A percentile compares a stretch with the other conserved stretches of the same genome.
phyloP scores from a whole-genome alignment of 192 early-diverging fungal genomes.

The Kickxella alabastrina region DNA sequence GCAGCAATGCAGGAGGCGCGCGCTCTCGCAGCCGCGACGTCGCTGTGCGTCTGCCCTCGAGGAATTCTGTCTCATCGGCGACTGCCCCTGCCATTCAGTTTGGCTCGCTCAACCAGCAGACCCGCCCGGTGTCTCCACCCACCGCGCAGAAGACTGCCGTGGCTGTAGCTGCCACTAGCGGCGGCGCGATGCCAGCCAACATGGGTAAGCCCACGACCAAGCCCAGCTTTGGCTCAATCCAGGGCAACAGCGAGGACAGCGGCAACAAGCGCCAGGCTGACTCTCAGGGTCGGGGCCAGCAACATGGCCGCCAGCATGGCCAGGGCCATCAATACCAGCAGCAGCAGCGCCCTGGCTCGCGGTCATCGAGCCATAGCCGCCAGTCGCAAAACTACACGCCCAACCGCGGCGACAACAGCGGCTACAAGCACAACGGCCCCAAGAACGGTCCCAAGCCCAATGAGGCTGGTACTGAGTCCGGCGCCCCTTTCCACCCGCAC shows the following conservation, averaged over 20 bases:
- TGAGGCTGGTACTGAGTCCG: constrained; percentile 8
- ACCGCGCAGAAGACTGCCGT: constrained; percentile 13
- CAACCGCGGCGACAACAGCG: constrained; percentile 23
- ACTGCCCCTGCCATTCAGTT: constrained; percentile 47
- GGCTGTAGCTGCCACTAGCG: constrained; percentile 34
- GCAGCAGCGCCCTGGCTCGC: constrained; percentile 43
- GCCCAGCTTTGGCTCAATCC: constrained; percentile 52
- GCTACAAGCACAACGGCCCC: constrained; percentile 30
- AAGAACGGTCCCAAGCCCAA: constrained; percentile 33
- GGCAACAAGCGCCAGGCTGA: constrained; percentile 14
- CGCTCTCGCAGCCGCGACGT: constrained; percentile 31
- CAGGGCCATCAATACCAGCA: constrained; percentile 21
- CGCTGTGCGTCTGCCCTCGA: constrained; percentile 40
- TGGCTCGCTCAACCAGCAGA: constrained; percentile 51
- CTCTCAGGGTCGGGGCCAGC: constrained; percentile 18
- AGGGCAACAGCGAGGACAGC: constrained; percentile 7
- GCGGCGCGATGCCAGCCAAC: constrained; percentile 32
- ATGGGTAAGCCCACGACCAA: constrained; percentile 33
- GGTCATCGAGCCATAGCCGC: constrained; percentile 38
- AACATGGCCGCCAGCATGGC: constrained; percentile 9
- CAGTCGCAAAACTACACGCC: constrained; percentile 33
- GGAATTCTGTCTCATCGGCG: constrained; percentile 36
- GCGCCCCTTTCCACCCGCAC: constrained; percentile 1
- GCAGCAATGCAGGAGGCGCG: background rate
- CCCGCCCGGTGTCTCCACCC: constrained; percentile 34